Evolutionary conservation across 176 grass and related monocot species (phyloP), one percentile per base, ranked within the genome.

Genomic region (Panicum miliaceum): DNA sequence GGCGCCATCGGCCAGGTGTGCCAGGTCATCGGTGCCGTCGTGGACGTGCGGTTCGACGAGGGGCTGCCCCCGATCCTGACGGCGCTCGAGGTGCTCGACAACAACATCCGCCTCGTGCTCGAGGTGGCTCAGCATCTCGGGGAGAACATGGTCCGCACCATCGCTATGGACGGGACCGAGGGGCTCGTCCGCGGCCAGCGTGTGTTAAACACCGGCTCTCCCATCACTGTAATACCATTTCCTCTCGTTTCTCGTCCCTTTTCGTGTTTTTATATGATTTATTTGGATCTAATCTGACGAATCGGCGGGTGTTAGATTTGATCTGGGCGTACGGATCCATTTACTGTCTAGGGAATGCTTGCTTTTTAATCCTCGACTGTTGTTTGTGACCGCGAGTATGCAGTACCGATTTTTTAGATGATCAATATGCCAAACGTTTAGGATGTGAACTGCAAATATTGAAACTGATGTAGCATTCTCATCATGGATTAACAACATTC

Each of bases 111-210:
- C 54, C 90, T 97, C 18, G 94, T 97, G 63, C 94, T 94, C 32
- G 94, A 97, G 88, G 94, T 97, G 50, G 94, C 94, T 25, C 94
- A 97, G 86, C 94, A 97, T 94, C 92, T 93, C 34, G 95, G 95
- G 35, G 92, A 97, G 92, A 97, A 93, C 71, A 91, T 97, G 86
- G 95, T 97, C 29, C 85, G 95, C 65, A 94, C 95, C 46, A 97
- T 94, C 66, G 95, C 95, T 12, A 94, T 94, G 95, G 95, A 97
- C 81, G 95, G 95, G 45, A 97, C 92, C 0, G 92, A 97, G 86
- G 92, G 95, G 6, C 82, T 97, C 12, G 92, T 97, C 20, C 95
- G 95, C 48, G 92, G 95, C 14, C 95, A 94, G 82, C 84, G 84
- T 76, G 95, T 94, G 46, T 86, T 97, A 54, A 97, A 97, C 84